Evolutionary conservation across 2,329 filamentous ascomycete genomes (phyloP), one percentile per base, ranked within the genome.

Genomic region (Gremmenia infestans): DNA sequence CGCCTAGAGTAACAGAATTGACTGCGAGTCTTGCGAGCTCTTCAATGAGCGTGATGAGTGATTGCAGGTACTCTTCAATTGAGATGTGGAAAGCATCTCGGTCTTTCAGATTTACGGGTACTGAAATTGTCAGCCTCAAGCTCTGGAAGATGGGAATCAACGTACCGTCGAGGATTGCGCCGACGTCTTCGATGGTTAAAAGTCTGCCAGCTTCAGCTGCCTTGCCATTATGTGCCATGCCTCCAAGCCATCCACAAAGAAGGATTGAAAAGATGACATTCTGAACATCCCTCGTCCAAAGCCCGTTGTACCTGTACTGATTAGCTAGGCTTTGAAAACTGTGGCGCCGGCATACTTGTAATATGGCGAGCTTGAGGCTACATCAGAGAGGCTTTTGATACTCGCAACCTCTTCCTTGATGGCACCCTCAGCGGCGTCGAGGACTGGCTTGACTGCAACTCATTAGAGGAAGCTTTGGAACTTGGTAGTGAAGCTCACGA

Each of bases 31-130:
- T 90, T 58, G 89, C 81, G 67, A 99, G 81, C 75, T 99, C 94
- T 68, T 96, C 91, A 40, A 94, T 89, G 57, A 97, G 82, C 58
- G 86, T 84, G 56, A 94, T 93, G 57, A 97, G 79, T 14, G 91
- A 86, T 57, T 95, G 86, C 23, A 99, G 85, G 73, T 99, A 99
- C 74, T 99, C 94, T 74, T 99, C 94, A 66, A 97, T 93, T 45
- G 91, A 95, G 67, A 99, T 79, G 72, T 99, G 94, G 80, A 99
- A 99, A 50, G 85, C 83, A 71, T 97, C 93, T 59, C 82, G 78
- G 67, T 93, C 88, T 72, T 96, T 96, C 67, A 96, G 81, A 70
- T 97, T 97, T 60, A 94, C 87, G 12, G 91, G 92, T 11, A 96
- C 92, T 92, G 62, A 49, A 46, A 32, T 48, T 53, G 17, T 64